Evolutionary conservation across 495 filamentous ascomycete species (phyloP), one percentile per base, ranked within the genome.

Genomic region (Neurospora discreta): DNA sequence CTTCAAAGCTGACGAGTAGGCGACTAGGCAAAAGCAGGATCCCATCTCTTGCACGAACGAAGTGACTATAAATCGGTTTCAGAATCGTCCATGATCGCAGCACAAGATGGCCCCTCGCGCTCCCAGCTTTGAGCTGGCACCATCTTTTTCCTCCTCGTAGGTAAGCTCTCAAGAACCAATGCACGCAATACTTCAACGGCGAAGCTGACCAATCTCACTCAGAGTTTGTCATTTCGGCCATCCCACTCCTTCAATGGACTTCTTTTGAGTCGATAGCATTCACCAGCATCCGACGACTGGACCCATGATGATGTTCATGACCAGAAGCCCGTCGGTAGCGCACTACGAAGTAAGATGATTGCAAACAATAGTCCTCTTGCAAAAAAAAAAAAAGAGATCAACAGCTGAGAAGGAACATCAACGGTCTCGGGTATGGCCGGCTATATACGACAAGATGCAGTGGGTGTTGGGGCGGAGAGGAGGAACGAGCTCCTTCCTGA

Each of bases 381-480:
- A n/a, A n/a, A n/a, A n/a, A n/a, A n/a, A n/a, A n/a, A n/a, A n/a
- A n/a, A n/a, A n/a, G n/a, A n/a, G n/a, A n/a, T n/a, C n/a, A n/a
- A n/a, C n/a, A n/a, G n/a, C n/a, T n/a, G n/a, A n/a, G n/a, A n/a
- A n/a, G n/a, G n/a, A n/a, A n/a, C n/a, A n/a, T n/a, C n/a, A n/a
- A n/a, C n/a, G n/a, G n/a, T n/a, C n/a, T n/a, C n/a, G n/a, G n/a
- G n/a, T n/a, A 60, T 88, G 87, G 87, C 86, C 85, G 5, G 84
- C 82, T 75, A 76, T 79, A 33, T 89, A 88, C 75, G 7, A 65
- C 3, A 65, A 73, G 80, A 36, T 75, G 75, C 13, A 72, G 77
- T 11, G 79, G 76, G 16, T 83, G 77, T 79, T 79, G 82, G 82
- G 73, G 80, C 81, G 80, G 77, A 75, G 1, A 75, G 70, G 39